These are phyloP conservation scores for Ganoderma sp. DNA, from an alignment of 1,284 basidiomycete species.

Conservation along the genomic window DNA sequence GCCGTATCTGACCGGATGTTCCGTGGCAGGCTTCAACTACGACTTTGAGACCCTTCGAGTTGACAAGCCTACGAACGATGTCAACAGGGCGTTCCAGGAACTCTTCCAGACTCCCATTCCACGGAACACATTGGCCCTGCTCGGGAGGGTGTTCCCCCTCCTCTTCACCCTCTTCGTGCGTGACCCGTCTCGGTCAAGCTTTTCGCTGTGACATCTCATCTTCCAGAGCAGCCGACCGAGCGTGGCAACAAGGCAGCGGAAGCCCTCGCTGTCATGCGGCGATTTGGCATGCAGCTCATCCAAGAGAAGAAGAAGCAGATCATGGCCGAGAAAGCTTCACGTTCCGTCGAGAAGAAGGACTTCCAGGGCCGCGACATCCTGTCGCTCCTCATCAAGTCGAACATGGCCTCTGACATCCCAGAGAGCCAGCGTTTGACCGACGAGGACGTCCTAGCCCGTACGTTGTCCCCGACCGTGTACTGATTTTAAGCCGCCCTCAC, in stretches of 20 bases:
- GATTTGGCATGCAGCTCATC: constrained; percentile 43
- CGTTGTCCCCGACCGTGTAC: constrained; percentile 23
- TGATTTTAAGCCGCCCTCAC: neutral
- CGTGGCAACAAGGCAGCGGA: constrained; percentile 28
- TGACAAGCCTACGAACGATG: constrained; percentile 42
- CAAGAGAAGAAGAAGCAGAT: constrained; percentile 34
- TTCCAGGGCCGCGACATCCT: constrained; percentile 40
- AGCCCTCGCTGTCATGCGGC: constrained; percentile 40
- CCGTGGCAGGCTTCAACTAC: constrained; percentile 54
- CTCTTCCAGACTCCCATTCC: constrained; percentile 20
- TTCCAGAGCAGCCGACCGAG: constrained; percentile 41
- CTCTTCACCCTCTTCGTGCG: constrained; percentile 10
- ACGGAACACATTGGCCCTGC: neutral
- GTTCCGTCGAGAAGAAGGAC: constrained; percentile 33
- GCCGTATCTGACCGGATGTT: neutral
- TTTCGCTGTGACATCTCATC: neutral
- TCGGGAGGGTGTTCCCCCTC: constrained; percentile 16
- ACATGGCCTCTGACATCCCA: constrained; percentile 52
- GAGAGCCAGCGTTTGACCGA: constrained; percentile 54
- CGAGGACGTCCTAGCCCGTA: constrained; percentile 60
- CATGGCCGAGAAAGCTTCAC: constrained; percentile 27
- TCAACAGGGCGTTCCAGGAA: constrained; percentile 47
- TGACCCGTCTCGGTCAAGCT: neutral
- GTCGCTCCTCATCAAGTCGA: constrained; percentile 51
- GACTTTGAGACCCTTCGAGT: constrained; percentile 49